Percentiles rank a stretch among this genome's conserved stretches.
These are phyloP conservation scores for Fusarium stilboides DNA, from an alignment of 2,329 filamentous ascomycete genomes.

Conservation along the genomic window DNA sequence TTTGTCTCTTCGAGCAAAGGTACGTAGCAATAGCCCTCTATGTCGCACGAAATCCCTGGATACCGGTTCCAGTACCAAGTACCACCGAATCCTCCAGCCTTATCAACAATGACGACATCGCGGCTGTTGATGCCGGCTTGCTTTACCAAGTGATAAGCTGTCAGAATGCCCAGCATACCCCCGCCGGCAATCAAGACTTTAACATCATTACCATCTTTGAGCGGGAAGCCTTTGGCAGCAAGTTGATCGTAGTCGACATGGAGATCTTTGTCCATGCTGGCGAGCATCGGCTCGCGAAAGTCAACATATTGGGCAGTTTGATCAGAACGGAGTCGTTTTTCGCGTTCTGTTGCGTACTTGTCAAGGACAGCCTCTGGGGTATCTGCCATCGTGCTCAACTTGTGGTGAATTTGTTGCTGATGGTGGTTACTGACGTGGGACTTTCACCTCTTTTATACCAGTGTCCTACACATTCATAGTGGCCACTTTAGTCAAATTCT, in stretches of 20 bases:
- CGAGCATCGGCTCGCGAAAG: not conserved
- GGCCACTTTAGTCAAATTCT: no score
- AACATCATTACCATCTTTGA: not conserved
- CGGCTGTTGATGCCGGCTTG: not conserved
- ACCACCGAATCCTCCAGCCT: constrained; percentile 61
- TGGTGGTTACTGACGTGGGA: no score
- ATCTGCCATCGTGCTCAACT: no score
- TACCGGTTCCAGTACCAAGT: constrained; percentile 65
- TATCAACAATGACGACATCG: constrained; percentile 59
- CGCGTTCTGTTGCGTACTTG: constrained; percentile 1
- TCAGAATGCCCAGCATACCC: not conserved
- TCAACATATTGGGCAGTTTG: constrained; percentile 1
- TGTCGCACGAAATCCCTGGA: constrained; percentile 17
- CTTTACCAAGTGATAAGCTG: not conserved
- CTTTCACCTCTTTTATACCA: no score
- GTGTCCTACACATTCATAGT: no score
- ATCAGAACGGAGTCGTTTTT: not conserved
- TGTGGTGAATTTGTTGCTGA: no score
- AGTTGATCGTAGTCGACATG: not conserved
- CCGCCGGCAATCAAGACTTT: constrained; percentile 2
- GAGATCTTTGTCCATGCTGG: not conserved
- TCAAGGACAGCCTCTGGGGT: not conserved
- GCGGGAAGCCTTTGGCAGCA: not conserved
- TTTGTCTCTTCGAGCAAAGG: constrained; percentile 54
- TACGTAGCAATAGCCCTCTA: constrained; percentile 17